A percentile compares a stretch with the other conserved stretches of the same genome.
Evolutionary conservation across 768 basidiomycete species (phyloP).

Genomic region (Leccinum disarticulatum): DNA sequence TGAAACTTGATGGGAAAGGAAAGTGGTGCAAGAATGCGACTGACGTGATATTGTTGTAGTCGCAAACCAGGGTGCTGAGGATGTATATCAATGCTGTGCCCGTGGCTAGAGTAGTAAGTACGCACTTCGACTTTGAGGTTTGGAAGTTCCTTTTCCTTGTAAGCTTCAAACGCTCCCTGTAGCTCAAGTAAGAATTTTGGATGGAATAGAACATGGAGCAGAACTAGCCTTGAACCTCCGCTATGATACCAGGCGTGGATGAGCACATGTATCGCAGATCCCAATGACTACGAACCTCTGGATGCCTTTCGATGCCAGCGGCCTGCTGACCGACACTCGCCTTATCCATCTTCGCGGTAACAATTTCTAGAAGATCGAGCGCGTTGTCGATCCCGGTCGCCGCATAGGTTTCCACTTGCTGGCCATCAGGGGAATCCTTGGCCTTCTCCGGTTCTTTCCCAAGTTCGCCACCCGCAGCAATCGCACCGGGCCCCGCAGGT

Average conservation of each 20-base stretch:
- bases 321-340: constrained; percentile 87
- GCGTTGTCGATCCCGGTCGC: constrained; percentile 93
- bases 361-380: constrained; percentile 82
- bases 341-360: constrained; percentile 92
- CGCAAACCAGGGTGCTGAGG: constrained; percentile 83
- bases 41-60: constrained; percentile 83
- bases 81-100: constrained; percentile 10
- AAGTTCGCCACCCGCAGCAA: constrained; percentile 68
- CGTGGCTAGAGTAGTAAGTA: constrained; percentile 1
- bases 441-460: constrained; percentile 26
- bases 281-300: constrained; percentile 63
- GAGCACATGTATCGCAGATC: constrained; percentile 6
- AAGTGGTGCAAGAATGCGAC: constrained; percentile 11
- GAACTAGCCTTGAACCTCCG: constrained; percentile 79
- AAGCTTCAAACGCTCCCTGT: constrained; percentile 87
- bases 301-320: constrained; percentile 84
- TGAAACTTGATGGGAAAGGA: background rate
- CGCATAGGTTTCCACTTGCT: constrained; percentile 63
- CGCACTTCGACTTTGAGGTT: constrained; percentile 70
- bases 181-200: constrained; percentile 5
- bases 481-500: constrained; percentile 82
- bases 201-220: background rate
- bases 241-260: constrained; percentile 38
- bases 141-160: constrained; percentile 84
- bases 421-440: constrained; percentile 26